phyloP scores from a whole-genome alignment of 2,329 filamentous ascomycete genomes.

The Hyphodiscus sp. region DNA sequence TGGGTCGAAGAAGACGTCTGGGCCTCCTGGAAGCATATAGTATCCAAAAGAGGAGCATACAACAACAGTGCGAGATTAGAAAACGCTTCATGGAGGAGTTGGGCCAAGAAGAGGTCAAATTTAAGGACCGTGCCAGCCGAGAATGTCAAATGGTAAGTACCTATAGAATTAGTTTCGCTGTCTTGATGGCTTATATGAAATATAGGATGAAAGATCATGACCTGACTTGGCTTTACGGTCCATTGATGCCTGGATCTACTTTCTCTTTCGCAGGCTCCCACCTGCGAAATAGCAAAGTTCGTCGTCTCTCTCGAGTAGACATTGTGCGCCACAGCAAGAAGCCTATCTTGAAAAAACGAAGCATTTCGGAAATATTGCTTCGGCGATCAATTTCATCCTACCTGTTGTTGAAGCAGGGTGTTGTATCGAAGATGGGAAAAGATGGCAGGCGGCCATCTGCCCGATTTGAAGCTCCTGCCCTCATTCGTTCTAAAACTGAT shows the following conservation, averaged over 20 bases:
- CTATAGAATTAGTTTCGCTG: not conserved
- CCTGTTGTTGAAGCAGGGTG: conserved; percentile 76
- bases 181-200: not conserved
- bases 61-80: conserved; percentile 62
- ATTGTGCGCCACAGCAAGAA: not conserved
- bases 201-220: conserved; percentile 30
- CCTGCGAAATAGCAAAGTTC: not conserved
- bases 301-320: not conserved
- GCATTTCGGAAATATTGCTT: conserved; percentile 87
- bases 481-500: not conserved
- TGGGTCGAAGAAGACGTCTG: conserved; percentile 97
- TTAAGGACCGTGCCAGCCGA: conserved; percentile 84
- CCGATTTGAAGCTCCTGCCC: conserved; percentile 47
- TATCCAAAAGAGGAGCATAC: conserved; percentile 65
- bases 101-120: conserved; percentile 86
- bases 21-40: conserved; percentile 93
- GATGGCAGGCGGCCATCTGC: not conserved
- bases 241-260: conserved; percentile 38
- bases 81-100: conserved; percentile 94
- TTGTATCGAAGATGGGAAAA: conserved; percentile 33
- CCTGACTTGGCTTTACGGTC: conserved; percentile 60
- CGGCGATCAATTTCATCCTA: conserved; percentile 79
- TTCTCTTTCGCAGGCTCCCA: too few relatives aligned
- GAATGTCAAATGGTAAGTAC: conserved; percentile 65
- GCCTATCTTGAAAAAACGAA: conserved; percentile 59